Evolutionary conservation across 257 asterid genomes (phyloP).

Genomic region (Avicennia marina): DNA sequence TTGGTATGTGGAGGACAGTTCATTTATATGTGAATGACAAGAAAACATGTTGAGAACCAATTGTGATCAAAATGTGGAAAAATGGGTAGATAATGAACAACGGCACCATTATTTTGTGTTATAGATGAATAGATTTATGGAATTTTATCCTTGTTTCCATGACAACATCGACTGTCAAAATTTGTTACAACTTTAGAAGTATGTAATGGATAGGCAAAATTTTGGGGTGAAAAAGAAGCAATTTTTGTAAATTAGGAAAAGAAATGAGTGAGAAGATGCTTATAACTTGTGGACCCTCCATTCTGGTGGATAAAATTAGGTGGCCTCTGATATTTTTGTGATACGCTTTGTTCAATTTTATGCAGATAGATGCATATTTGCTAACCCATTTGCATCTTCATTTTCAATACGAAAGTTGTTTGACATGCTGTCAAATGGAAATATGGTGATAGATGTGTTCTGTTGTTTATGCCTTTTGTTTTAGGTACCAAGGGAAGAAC

Average conservation of each 20-base stretch:
- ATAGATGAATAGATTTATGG: background rate
- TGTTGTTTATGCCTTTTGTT: conserved; percentile 19
- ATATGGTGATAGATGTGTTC: conserved; percentile 8
- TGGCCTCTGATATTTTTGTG: background rate
- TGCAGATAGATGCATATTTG: background rate
- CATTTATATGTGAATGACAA: background rate
- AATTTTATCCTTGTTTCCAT: background rate
- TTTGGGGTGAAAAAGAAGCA: too few relatives aligned
- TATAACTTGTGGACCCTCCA: background rate
- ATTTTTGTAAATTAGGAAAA: too few relatives aligned
- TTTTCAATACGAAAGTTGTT: conserved; percentile 11
- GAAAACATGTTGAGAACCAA: background rate
- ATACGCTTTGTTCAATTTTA: background rate
- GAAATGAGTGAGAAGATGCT: background rate
- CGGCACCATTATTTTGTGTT: background rate
- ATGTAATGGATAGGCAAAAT: too few relatives aligned
- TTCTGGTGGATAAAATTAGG: background rate
- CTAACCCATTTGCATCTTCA: background rate
- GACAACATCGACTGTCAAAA: background rate
- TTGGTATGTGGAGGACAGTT: background rate
- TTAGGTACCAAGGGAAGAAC: conserved; percentile 96
- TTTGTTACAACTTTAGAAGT: too few relatives aligned
- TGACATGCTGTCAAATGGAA: conserved; percentile 9
- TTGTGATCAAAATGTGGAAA: background rate
- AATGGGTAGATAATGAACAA: background rate